Percentiles rank a stretch among this genome's conserved stretches.
Evolutionary conservation across 2,329 filamentous ascomycete species (phyloP).

Genomic region (Cladobotryum mycophilum): DNA sequence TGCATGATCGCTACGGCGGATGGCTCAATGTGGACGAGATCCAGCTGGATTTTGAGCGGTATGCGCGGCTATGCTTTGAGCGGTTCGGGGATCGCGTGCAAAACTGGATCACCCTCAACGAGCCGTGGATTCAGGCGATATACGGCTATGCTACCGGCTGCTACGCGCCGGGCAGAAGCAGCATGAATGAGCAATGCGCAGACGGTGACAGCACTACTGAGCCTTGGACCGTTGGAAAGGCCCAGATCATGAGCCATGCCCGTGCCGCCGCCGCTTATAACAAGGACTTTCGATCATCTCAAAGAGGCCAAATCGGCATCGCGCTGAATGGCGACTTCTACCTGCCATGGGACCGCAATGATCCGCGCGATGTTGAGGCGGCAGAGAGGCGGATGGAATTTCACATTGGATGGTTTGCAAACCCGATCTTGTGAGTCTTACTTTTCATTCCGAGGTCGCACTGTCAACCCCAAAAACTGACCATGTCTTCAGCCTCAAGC

Average conservation of each 20-base stretch:
- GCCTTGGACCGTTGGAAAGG: constrained; percentile 31
- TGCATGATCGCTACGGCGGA: constrained; percentile 32
- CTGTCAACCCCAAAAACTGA: not conserved
- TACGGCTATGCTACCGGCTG: constrained; percentile 30
- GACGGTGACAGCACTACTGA: constrained; percentile 28
- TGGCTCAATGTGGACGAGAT: constrained; percentile 27
- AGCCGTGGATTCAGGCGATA: constrained; percentile 33
- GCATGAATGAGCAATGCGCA: constrained; percentile 14
- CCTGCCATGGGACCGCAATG: constrained; percentile 28
- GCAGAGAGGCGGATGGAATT: constrained; percentile 31
- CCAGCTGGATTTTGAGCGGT: constrained; percentile 29
- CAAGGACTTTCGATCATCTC: constrained; percentile 23
- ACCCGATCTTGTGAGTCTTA: constrained; percentile 33
- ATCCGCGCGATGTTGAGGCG: constrained; percentile 23
- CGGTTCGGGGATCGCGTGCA: constrained; percentile 36
- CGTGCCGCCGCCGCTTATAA: constrained; percentile 27
- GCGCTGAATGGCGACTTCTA: constrained; percentile 34
- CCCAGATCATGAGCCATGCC: constrained; percentile 31
- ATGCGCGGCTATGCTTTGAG: constrained; percentile 30
- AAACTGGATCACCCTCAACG: constrained; percentile 35
- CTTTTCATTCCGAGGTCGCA: not conserved
- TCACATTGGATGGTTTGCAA: constrained; percentile 34
- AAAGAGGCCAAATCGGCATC: constrained; percentile 29
- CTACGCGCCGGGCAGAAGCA: constrained; percentile 28
- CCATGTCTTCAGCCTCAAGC: constrained; percentile 15